Conservation (phyloP, 2,329 filamentous ascomycete species). For the Pseudogymnoascus pannorum region DNA sequence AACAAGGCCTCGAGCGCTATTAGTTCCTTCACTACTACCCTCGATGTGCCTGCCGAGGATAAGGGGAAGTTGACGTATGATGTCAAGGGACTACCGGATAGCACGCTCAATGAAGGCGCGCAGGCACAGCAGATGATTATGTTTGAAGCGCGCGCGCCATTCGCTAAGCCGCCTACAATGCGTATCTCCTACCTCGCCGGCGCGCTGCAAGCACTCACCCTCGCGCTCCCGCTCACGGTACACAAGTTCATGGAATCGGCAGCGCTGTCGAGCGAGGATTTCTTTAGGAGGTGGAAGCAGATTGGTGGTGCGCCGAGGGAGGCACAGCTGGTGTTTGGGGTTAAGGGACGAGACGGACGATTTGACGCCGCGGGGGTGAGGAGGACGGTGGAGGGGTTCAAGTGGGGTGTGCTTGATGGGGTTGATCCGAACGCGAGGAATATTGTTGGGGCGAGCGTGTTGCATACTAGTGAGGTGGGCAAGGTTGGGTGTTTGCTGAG, state of each 20-base stretch:
- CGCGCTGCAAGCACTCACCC: conserved; percentile 81
- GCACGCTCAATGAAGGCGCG: conserved; percentile 61
- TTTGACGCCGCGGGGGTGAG: conserved; percentile 66
- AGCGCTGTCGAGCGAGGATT: conserved; percentile 79
- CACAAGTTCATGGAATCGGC: conserved; percentile 98
- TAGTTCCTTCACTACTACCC: conserved; percentile 85
- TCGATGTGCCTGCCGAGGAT: conserved; percentile 69
- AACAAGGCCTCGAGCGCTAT: conserved; percentile 86
- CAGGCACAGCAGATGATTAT: conserved; percentile 93
- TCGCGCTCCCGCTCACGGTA: conserved; percentile 79
- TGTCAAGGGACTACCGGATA: conserved; percentile 81
- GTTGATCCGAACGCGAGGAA: conserved; percentile 94
- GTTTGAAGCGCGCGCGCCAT: conserved; percentile 79
- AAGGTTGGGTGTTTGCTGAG: conserved; percentile 93
- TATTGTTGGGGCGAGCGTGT: conserved; percentile 81
- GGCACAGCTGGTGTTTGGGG: conserved; percentile 76
- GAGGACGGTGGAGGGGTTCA: conserved; percentile 71
- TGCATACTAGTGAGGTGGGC: conserved; percentile 73
- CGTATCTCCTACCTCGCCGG: conserved; percentile 91
- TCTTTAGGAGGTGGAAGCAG: conserved; percentile 99
- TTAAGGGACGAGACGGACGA: conserved; percentile 44
- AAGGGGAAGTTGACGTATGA: conserved; percentile 70
- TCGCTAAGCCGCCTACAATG: conserved; percentile 80
- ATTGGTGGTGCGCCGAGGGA: conserved; percentile 86
- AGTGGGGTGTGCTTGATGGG: conserved; percentile 76